These are phyloP conservation scores for Coemansia aciculifera DNA, from an alignment of 192 early-diverging fungal genomes.

Conservation along the genomic window DNA sequence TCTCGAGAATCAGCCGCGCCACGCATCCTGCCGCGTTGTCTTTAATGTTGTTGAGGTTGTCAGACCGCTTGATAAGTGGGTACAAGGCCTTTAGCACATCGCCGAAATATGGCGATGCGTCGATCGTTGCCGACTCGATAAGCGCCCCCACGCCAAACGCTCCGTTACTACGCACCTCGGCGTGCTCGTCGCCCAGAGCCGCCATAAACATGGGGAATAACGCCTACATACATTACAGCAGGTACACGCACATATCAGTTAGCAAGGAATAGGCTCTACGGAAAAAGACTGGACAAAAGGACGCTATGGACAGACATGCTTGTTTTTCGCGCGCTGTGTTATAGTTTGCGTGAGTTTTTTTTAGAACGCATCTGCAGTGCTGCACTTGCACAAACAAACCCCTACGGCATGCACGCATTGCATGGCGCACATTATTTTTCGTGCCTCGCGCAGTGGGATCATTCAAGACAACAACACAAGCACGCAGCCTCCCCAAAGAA, in stretches of 20 bases:
- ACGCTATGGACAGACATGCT: not conserved
- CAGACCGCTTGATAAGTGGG: conserved; percentile 59
- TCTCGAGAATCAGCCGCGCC: conserved; percentile 68
- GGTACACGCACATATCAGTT: not conserved
- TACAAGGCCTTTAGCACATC: conserved; percentile 63
- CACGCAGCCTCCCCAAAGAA: not conserved
- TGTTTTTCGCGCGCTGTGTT: not conserved
- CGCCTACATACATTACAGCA: conserved; percentile 27
- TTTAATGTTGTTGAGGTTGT: conserved; percentile 49
- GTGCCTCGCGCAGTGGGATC: not conserved
- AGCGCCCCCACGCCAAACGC: conserved; percentile 80
- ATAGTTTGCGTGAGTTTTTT: not conserved
- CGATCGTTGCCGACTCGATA: conserved; percentile 63
- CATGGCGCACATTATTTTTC: conserved; percentile 5
- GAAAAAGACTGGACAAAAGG: not conserved
- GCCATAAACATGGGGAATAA: conserved; percentile 71
- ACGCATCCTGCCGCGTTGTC: conserved; percentile 85
- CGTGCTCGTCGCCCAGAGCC: conserved; percentile 72
- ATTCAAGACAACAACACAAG: not conserved
- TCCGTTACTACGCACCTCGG: conserved; percentile 86
- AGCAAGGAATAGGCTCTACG: not conserved
- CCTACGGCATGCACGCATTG: conserved; percentile 1
- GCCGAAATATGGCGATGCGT: conserved; percentile 68
- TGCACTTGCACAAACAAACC: not conserved
- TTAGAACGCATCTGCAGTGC: not conserved